Evolutionary conservation across 2,329 filamentous ascomycete species (phyloP).

Genomic region (Xylaria polymorpha): DNA sequence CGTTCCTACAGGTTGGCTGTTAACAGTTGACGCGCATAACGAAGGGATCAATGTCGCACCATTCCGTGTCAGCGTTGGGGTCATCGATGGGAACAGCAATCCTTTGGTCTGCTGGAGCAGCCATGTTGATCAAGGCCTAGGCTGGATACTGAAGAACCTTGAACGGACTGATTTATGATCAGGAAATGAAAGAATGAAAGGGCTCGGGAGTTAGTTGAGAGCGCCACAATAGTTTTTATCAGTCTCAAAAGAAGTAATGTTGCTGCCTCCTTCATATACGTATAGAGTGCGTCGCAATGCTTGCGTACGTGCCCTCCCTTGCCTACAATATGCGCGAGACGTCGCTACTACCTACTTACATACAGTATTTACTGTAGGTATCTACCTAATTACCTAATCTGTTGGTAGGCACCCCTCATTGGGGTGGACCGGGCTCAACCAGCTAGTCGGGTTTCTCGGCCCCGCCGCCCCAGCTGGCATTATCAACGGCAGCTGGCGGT

Average conservation of each 20-base stretch:
- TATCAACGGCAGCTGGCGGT: conserved; percentile 15
- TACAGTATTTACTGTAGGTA: neutral
- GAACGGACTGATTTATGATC: neutral
- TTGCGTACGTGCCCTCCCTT: conserved; percentile 20
- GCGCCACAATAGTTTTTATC: neutral
- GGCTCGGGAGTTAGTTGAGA: neutral
- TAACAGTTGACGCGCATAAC: conserved; percentile 29
- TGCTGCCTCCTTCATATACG: conserved; percentile 17
- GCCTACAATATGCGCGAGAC: neutral
- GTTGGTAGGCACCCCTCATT: conserved; percentile 24
- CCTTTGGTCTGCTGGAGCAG: conserved; percentile 70
- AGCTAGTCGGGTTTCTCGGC: conserved; percentile 4
- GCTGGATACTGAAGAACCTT: neutral
- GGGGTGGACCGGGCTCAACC: neutral
- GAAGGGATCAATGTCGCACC: conserved; percentile 62
- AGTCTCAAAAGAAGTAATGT: conserved; percentile 8
- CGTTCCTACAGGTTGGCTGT: conserved; percentile 77
- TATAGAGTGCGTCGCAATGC: conserved; percentile 10
- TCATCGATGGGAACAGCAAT: conserved; percentile 89
- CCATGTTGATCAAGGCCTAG: conserved; percentile 61
- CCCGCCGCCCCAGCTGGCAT: conserved; percentile 28
- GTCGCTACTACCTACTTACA: neutral
- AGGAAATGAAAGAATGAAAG: conserved; percentile 1
- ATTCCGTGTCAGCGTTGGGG: conserved; percentile 98
- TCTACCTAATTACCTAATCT: neutral